Conservation (phyloP, 352 stramenopile genomes). For the Globisporangium apiculatum region DNA sequence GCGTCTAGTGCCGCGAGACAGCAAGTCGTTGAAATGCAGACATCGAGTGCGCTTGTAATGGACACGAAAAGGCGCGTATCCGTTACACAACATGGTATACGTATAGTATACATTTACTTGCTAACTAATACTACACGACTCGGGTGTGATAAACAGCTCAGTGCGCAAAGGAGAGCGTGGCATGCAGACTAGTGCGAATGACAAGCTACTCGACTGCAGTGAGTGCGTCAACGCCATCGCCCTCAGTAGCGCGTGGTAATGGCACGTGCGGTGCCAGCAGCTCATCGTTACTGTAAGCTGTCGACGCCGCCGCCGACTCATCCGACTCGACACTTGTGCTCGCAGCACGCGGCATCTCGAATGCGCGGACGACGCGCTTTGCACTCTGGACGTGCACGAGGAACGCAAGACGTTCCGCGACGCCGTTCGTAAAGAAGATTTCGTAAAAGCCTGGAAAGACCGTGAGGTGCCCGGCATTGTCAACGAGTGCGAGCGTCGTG, state of each 20-base stretch:
- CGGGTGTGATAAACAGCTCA: no score
- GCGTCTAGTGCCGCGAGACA: no score
- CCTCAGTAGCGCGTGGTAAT: no score
- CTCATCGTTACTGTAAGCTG: no score
- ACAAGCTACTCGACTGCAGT: slow-evolving; percentile 8
- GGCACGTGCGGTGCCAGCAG: no score
- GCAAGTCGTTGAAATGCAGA: no score
- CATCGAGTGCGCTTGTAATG: no score
- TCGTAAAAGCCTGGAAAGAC: slow-evolving; percentile 69
- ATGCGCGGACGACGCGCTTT: slow-evolving; percentile 36
- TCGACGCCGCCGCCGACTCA: no score
- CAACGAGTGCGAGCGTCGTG: slow-evolving; percentile 45
- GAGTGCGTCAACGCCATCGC: background rate
- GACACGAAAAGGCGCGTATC: background rate
- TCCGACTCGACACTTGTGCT: no score
- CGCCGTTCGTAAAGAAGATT: slow-evolving; percentile 66
- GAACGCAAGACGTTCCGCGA: slow-evolving; percentile 59
- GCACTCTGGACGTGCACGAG: slow-evolving; percentile 40
- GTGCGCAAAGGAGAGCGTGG: no score
- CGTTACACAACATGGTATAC: background rate
- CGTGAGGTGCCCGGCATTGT: slow-evolving; percentile 43
- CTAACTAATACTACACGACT: background rate
- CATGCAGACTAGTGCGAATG: no score
- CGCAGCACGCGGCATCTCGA: slow-evolving; percentile 12
- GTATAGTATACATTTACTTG: background rate